Percentiles rank a stretch among this genome's conserved stretches.
These are phyloP conservation scores for Arachis hypogaea DNA, from an alignment of 306 rosid genomes.

Conservation along the genomic window DNA sequence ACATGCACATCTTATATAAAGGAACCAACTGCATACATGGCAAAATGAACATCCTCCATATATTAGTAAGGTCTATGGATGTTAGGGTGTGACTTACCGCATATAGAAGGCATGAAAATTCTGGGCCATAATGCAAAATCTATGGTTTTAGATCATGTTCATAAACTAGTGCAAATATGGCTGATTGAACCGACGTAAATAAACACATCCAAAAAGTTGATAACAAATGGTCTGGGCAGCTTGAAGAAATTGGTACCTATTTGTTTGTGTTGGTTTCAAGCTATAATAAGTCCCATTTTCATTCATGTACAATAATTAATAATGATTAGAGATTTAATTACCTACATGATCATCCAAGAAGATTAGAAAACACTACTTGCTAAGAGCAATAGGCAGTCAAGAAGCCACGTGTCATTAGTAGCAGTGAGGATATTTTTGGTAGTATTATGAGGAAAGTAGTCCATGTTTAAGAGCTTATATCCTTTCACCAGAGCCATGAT, in stretches of 20 bases:
- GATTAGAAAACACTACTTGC: slow-evolving; percentile 54
- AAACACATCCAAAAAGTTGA: slow-evolving; percentile 72
- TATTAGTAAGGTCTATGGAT: no score
- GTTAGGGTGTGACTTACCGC: slow-evolving; percentile 53
- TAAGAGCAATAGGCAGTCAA: slow-evolving; percentile 59
- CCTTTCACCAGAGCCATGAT: slow-evolving; percentile 72
- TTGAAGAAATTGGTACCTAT: slow-evolving; percentile 66
- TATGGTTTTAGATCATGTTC: slow-evolving; percentile 54
- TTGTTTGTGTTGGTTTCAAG: no score
- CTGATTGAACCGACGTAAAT: slow-evolving; percentile 52
- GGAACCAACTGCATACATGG: no score
- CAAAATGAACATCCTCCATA: no score
- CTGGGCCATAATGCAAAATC: slow-evolving; percentile 51
- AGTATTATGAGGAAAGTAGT: slow-evolving; percentile 23
- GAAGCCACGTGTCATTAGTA: slow-evolving; percentile 40
- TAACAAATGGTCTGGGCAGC: slow-evolving; percentile 60
- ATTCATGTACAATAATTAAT: background rate
- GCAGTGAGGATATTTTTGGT: slow-evolving; percentile 34
- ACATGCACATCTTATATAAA: no score
- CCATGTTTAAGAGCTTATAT: slow-evolving; percentile 54
- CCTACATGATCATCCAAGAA: slow-evolving; percentile 72
- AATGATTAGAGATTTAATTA: slow-evolving; percentile 29
- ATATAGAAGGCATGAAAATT: slow-evolving; percentile 59
- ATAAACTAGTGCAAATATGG: slow-evolving; percentile 44
- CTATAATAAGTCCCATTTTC: slow-evolving; percentile 19